These are phyloP conservation scores for Exophiala lecanii-corni DNA, from an alignment of 2,329 filamentous ascomycete genomes.

Conservation along the genomic window DNA sequence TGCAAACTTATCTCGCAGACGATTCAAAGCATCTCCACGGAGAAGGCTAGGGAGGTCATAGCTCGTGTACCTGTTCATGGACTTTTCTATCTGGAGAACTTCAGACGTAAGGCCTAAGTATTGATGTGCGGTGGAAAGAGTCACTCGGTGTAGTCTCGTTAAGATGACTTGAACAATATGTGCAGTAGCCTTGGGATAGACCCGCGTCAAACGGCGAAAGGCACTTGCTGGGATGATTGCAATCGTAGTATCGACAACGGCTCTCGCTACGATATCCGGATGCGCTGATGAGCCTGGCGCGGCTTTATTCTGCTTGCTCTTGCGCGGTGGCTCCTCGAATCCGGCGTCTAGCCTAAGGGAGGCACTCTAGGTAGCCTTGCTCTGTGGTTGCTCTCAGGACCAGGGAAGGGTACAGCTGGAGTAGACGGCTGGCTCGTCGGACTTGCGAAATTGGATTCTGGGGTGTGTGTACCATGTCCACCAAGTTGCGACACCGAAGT, in stretches of 20 bases:
- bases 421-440: slow-evolving; percentile 33
- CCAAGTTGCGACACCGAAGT: slow-evolving; percentile 31
- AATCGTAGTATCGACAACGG: slow-evolving; percentile 94
- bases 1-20: slow-evolving; percentile 89
- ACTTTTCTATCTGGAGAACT: slow-evolving; percentile 84
- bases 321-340: slow-evolving; percentile 30
- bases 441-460: slow-evolving; percentile 38
- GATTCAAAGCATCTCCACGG: slow-evolving; percentile 72
- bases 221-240: slow-evolving; percentile 96
- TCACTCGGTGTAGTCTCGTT: slow-evolving; percentile 89
- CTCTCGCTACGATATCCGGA: slow-evolving; percentile 93
- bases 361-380: slow-evolving; percentile 60
- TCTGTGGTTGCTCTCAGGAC: slow-evolving; percentile 10
- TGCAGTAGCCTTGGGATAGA: slow-evolving; percentile 92
- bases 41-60: slow-evolving; percentile 90
- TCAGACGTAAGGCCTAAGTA: slow-evolving; percentile 91
- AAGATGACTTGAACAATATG: slow-evolving; percentile 98
- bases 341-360: slow-evolving; percentile 65
- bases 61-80: slow-evolving; percentile 87
- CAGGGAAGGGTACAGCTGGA: slow-evolving; percentile 9
- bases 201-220: slow-evolving; percentile 83
- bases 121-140: slow-evolving; percentile 86
- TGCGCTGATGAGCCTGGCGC: slow-evolving; percentile 62
- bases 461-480: slow-evolving; percentile 29
- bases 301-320: slow-evolving; percentile 21